These are phyloP conservation scores for Quercus variabilis DNA, from an alignment of 306 rosid species.

Conservation along the genomic window DNA sequence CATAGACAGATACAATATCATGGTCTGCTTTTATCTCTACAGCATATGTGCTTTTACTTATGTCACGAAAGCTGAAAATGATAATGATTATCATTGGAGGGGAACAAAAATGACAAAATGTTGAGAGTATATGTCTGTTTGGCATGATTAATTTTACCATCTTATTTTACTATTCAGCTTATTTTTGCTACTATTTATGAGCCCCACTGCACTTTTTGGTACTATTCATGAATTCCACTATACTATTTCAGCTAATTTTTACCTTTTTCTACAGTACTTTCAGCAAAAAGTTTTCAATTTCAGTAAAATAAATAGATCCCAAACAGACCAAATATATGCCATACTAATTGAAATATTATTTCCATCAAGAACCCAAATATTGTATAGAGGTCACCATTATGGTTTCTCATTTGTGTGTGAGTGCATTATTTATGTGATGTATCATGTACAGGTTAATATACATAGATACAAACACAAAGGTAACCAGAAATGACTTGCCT, in stretches of 20 bases:
- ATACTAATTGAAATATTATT: neutral
- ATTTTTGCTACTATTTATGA: no score
- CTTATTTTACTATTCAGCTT: no score
- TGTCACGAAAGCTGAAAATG: constrained; percentile 52
- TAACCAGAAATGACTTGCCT: constrained; percentile 48
- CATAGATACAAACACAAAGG: neutral
- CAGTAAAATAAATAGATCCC: no score
- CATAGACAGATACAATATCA: constrained; percentile 44
- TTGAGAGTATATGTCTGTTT: no score
- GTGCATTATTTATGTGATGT: constrained; percentile 1
- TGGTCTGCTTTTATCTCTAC: constrained; percentile 57
- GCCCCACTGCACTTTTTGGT: no score
- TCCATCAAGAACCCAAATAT: neutral
- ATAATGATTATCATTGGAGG: constrained; percentile 18
- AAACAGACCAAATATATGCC: neutral
- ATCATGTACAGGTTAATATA: neutral
- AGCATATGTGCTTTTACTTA: constrained; percentile 46
- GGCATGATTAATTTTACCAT: no score
- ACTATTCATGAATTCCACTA: no score
- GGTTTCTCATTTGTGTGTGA: neutral
- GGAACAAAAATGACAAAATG: neutral
- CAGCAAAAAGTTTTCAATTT: no score
- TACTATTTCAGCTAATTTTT: no score
- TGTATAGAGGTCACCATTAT: neutral
- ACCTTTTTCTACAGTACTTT: no score